A percentile compares a stretch with the other conserved stretches of the same genome.
Conservation (phyloP, 2,329 filamentous ascomycete genomes). For the Clonostachys rhizophaga region DNA sequence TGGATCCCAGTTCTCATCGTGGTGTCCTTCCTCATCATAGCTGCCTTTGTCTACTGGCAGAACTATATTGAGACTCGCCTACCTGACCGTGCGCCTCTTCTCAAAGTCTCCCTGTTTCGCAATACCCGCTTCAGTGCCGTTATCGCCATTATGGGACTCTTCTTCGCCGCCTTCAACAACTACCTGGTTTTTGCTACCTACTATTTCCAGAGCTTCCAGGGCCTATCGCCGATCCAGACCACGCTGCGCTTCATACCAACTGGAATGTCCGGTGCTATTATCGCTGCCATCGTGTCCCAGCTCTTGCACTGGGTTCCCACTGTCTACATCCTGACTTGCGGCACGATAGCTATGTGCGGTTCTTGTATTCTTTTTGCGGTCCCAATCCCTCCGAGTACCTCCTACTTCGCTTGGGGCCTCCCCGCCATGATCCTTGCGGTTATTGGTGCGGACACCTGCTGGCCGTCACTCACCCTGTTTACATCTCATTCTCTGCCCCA, state of each 20-base stretch:
- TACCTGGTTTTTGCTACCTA: constrained; percentile 65
- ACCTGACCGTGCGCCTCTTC: constrained; percentile 44
- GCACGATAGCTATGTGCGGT: constrained; percentile 49
- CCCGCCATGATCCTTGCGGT: constrained; percentile 63
- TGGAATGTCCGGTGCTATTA: constrained; percentile 53
- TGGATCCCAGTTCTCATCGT: constrained; percentile 59
- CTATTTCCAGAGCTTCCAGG: constrained; percentile 65
- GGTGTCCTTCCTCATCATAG: constrained; percentile 50
- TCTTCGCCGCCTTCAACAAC: constrained; percentile 65
- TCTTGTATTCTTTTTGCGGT: constrained; percentile 58
- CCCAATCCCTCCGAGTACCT: constrained; percentile 54
- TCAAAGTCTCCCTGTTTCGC: constrained; percentile 61
- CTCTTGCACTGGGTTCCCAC: constrained; percentile 55
- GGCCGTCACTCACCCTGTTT: constrained; percentile 62
- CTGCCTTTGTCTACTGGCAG: constrained; percentile 57
- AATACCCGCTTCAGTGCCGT: constrained; percentile 56
- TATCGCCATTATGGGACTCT: constrained; percentile 61
- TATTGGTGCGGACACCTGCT: constrained; percentile 62
- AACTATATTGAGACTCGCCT: constrained; percentile 25
- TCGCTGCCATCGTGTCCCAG: constrained; percentile 49
- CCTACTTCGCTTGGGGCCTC: constrained; percentile 64
- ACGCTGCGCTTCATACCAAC: constrained; percentile 66
- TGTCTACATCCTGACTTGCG: constrained; percentile 51
- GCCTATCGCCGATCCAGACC: constrained; percentile 56
- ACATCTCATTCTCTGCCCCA: constrained; percentile 56